Evolutionary conservation across 345 rosid genomes (phyloP).

Genomic region (Camelina neglecta): DNA sequence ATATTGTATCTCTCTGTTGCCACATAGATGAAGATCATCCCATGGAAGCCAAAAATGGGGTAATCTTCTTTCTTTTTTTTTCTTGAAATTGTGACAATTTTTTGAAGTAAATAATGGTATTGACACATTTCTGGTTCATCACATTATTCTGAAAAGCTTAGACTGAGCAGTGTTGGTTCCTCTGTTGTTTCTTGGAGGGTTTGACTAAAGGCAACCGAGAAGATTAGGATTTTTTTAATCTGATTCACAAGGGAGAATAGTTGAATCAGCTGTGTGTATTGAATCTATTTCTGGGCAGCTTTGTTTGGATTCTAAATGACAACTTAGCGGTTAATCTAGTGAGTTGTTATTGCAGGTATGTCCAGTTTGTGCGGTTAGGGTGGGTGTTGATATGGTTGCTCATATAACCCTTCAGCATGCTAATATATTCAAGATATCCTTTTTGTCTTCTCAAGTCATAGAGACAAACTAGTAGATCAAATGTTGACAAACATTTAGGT

Average conservation of each 20-base stretch:
- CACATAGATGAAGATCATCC: constrained; percentile 95
- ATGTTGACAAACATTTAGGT: too few relatives aligned
- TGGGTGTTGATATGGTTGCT: constrained; percentile 93
- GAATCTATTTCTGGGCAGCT: neutral
- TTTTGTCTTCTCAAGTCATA: constrained; percentile 18
- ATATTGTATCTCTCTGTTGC: constrained; percentile 87
- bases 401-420: constrained; percentile 95
- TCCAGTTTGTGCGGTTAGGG: constrained; percentile 89
- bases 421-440: constrained; percentile 94
- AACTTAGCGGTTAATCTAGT: neutral
- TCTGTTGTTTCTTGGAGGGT: constrained; percentile 4
- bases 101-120: neutral
- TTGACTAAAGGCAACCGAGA: neutral
- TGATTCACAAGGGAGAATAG: neutral
- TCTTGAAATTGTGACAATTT: neutral
- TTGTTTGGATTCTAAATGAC: too few relatives aligned
- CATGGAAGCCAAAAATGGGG: constrained; percentile 88
- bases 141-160: too few relatives aligned
- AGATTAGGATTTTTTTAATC: neutral
- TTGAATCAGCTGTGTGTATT: neutral
- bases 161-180: too few relatives aligned
- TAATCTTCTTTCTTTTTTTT: constrained; percentile 37
- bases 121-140: neutral
- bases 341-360: constrained; percentile 66
- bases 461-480: too few relatives aligned